Evolutionary conservation across 805 yeast genomes (phyloP).

Genomic region (Starmerella bombicola): DNA sequence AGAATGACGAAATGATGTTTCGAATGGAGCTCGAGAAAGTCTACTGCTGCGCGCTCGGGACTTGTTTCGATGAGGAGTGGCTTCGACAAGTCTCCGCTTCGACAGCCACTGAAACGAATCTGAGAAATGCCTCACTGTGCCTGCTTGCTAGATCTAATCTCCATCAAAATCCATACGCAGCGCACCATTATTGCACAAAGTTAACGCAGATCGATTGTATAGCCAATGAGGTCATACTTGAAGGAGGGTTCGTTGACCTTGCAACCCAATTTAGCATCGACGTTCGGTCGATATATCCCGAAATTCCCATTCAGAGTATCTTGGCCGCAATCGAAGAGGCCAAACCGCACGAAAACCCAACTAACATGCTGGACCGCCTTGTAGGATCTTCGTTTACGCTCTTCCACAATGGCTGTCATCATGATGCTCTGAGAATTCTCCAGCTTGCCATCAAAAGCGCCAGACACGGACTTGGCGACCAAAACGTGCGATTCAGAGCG

Average conservation of each 20-base stretch:
- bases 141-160: too few species aligned
- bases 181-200: too few species aligned
- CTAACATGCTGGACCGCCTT: background rate
- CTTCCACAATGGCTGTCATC: background rate
- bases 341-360: background rate
- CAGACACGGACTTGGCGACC: background rate
- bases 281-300: too few species aligned
- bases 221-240: background rate
- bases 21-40: slow-evolving; percentile 1
- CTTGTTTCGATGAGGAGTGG: background rate
- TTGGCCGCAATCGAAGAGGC: background rate
- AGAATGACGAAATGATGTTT: background rate
- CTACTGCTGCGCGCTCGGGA: background rate
- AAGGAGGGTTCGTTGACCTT: background rate
- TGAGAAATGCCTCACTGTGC: too few species aligned
- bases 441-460: background rate
- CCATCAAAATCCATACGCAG: too few species aligned
- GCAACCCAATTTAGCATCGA: background rate
- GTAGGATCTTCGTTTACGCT: background rate
- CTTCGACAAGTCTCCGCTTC: background rate
- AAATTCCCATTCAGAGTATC: too few species aligned
- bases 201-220: too few species aligned
- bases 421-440: slow-evolving; percentile 1
- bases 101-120: background rate
- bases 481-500: background rate